phyloP scores from a whole-genome alignment of 768 basidiomycete genomes.

The Leccinum rimulosum region DNA sequence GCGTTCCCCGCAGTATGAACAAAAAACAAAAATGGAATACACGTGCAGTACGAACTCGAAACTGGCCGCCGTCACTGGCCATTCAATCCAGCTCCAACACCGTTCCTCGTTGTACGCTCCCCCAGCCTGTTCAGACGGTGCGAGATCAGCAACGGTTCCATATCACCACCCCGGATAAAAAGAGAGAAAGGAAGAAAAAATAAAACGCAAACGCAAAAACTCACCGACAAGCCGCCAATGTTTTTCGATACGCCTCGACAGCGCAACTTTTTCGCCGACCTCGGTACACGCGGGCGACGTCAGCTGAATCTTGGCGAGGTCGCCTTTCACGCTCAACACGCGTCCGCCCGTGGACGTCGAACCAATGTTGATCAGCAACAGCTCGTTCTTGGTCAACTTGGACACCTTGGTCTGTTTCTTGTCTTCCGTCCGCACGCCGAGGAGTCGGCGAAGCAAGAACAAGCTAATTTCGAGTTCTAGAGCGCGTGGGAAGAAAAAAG shows the following conservation, averaged over 20 bases:
- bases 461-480: constrained; percentile 88
- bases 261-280: constrained; percentile 95
- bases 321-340: constrained; percentile 90
- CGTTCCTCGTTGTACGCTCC: constrained; percentile 83
- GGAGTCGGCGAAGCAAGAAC: constrained; percentile 90
- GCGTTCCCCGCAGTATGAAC: not conserved
- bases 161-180: not conserved
- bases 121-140: constrained; percentile 45
- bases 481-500: not conserved
- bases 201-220: constrained; percentile 28
- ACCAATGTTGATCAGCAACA: constrained; percentile 95
- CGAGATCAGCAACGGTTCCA: constrained; percentile 1
- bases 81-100: constrained; percentile 72
- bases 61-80: too few species aligned
- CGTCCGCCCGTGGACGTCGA: constrained; percentile 97
- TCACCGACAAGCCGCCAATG: constrained; percentile 95
- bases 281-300: constrained; percentile 96
- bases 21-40: not conserved
- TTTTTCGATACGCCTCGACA: constrained; percentile 94
- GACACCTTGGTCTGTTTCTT: constrained; percentile 97
- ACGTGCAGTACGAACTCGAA: not conserved
- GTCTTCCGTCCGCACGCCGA: constrained; percentile 99
- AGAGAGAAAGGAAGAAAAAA: not conserved
- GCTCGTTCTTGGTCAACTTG: constrained; percentile 88
- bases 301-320: constrained; percentile 90